Conservation (phyloP, 805 yeast genomes). For the Kluyveromyces starmeri region DNA sequence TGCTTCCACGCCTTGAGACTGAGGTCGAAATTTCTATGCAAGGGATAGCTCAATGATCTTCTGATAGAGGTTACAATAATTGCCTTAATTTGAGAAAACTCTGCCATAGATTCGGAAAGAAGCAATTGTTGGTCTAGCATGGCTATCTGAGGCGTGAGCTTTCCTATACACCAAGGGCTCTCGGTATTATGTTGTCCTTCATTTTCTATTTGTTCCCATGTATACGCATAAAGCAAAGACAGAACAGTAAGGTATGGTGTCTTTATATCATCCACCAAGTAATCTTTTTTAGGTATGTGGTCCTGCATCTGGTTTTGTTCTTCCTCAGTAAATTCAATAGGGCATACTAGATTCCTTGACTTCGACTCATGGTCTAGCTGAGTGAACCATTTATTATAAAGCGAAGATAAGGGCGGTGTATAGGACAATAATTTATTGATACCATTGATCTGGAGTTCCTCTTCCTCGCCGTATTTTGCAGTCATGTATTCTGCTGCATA, state of each 20-base stretch:
- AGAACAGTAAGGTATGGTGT: constrained; percentile 56
- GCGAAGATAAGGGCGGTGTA: constrained; percentile 39
- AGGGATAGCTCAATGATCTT: constrained; percentile 71
- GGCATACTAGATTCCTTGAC: constrained; percentile 23
- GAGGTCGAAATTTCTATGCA: constrained; percentile 63
- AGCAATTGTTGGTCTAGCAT: constrained; percentile 56
- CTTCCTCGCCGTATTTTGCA: constrained; percentile 46
- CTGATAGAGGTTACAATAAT: constrained; percentile 54
- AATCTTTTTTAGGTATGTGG: constrained; percentile 52
- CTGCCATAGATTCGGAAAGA: constrained; percentile 16
- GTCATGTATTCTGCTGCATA: constrained; percentile 75
- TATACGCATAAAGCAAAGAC: constrained; percentile 61
- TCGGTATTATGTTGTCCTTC: constrained; percentile 69
- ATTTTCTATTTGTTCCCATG: constrained; percentile 68
- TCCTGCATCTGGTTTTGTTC: constrained; percentile 62
- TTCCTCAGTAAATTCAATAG: constrained; percentile 45
- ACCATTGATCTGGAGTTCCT: constrained; percentile 38
- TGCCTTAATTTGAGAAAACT: constrained; percentile 35
- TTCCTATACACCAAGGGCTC: constrained; percentile 92
- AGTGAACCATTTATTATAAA: constrained; percentile 42
- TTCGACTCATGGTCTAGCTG: constrained; percentile 25
- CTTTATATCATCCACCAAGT: constrained; percentile 46
- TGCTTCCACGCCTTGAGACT: constrained; percentile 64
- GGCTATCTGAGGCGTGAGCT: constrained; percentile 67
- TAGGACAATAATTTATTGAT: constrained; percentile 41